A percentile compares a stretch with the other conserved stretches of the same genome.
These are phyloP conservation scores for Taphrina flavorubra DNA, from an alignment of 1,139 yeast species.

Conservation along the genomic window DNA sequence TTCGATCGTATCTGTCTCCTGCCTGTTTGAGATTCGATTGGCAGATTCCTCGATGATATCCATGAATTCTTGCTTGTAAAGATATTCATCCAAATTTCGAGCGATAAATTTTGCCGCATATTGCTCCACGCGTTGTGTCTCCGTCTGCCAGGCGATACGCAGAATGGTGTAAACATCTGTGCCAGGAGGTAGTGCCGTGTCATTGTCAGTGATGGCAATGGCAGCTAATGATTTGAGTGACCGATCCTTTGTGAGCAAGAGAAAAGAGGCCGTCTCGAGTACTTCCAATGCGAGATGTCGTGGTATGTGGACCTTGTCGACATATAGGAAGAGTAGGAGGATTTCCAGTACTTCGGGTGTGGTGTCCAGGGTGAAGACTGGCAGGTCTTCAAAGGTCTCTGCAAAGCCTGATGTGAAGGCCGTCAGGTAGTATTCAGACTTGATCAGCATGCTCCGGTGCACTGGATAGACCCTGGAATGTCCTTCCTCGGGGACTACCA, in stretches of 20 bases:
- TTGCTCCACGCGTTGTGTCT: slow-evolving; percentile 69
- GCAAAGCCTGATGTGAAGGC: slow-evolving; percentile 63
- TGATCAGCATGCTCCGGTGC: slow-evolving; percentile 64
- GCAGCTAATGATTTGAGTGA: slow-evolving; percentile 68
- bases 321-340: slow-evolving; percentile 64
- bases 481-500: slow-evolving; percentile 42
- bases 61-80: slow-evolving; percentile 53
- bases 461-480: slow-evolving; percentile 58
- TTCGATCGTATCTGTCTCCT: slow-evolving; percentile 80
- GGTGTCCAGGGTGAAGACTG: slow-evolving; percentile 53
- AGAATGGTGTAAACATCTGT: slow-evolving; percentile 63
- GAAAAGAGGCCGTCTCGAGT: slow-evolving; percentile 65
- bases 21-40: slow-evolving; percentile 62
- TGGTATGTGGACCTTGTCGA: slow-evolving; percentile 64
- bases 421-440: slow-evolving; percentile 69
- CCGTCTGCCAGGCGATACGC: slow-evolving; percentile 69
- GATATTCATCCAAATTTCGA: slow-evolving; percentile 56
- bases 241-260: slow-evolving; percentile 60
- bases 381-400: slow-evolving; percentile 52
- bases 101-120: slow-evolving; percentile 67
- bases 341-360: slow-evolving; percentile 59
- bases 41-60: slow-evolving; percentile 61
- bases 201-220: slow-evolving; percentile 59
- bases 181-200: slow-evolving; percentile 45
- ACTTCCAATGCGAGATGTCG: slow-evolving; percentile 61